A percentile compares a stretch with the other conserved stretches of the same genome.
phyloP scores from a whole-genome alignment of 768 basidiomycete genomes.

The Xerocomus spinulosus region DNA sequence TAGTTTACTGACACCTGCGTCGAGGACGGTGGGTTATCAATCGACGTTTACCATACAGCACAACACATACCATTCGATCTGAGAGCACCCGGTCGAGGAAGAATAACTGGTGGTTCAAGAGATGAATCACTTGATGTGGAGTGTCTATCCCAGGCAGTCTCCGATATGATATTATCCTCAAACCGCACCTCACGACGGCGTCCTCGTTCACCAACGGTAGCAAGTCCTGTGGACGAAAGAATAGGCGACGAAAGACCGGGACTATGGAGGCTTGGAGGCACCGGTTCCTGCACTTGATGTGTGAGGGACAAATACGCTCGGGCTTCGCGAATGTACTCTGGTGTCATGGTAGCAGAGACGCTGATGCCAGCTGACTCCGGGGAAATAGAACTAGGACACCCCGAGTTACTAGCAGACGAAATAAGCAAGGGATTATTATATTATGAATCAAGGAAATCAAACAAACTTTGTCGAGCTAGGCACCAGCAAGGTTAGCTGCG shows the following conservation, averaged over 20 bases:
- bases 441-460: not conserved
- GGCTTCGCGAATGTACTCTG: conserved; percentile 31
- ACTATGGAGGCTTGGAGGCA: conserved; percentile 15
- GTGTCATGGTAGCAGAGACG: conserved; percentile 29
- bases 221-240: conserved; percentile 30
- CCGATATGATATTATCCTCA: conserved; percentile 30
- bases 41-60: not conserved
- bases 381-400: conserved; percentile 29
- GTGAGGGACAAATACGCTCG: conserved; percentile 32
- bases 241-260: conserved; percentile 25
- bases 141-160: conserved; percentile 27
- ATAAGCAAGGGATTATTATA: conserved; percentile 3
- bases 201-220: conserved; percentile 22
- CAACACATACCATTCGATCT: conserved; percentile 20
- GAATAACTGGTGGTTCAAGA: conserved; percentile 21
- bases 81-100: conserved; percentile 9
- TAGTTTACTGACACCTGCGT: conserved; percentile 26
- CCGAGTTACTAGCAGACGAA: conserved; percentile 17
- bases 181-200: conserved; percentile 33
- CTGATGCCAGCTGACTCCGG: conserved; percentile 32
- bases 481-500: conserved; percentile 28
- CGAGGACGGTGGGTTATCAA: not conserved
- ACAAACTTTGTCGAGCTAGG: conserved; percentile 12
- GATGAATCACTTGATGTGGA: conserved; percentile 30
- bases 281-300: conserved; percentile 13